These are phyloP conservation scores for Colletotrichum echinochloae DNA, from an alignment of 2,329 filamentous ascomycete genomes.

Conservation along the genomic window DNA sequence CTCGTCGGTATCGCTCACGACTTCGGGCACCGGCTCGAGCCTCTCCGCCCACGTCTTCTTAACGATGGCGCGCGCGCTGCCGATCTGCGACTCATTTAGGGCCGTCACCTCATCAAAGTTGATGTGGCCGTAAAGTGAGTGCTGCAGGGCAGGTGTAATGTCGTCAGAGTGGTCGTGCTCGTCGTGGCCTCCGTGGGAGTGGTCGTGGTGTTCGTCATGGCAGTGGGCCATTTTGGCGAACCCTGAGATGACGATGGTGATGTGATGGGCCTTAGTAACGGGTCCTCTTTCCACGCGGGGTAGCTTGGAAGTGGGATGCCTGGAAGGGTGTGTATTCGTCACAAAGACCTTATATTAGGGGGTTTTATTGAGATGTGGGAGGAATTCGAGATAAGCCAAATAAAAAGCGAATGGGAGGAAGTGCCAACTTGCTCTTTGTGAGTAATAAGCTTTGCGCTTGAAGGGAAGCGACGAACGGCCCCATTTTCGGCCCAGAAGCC, in stretches of 20 bases:
- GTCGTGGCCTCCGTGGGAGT: constrained; percentile 65
- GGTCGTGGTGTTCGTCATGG: constrained; percentile 63
- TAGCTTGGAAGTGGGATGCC: neutral
- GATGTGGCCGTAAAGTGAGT: constrained; percentile 91
- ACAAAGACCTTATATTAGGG: too few species aligned
- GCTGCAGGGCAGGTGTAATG: constrained; percentile 89
- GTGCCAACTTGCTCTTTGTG: neutral
- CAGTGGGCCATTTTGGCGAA: constrained; percentile 57
- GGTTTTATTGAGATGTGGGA: neutral
- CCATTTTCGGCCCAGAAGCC: constrained; percentile 16
- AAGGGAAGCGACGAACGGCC: constrained; percentile 17
- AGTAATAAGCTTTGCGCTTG: neutral
- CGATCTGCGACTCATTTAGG: constrained; percentile 80
- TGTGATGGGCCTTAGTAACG: neutral
- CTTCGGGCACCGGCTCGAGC: constrained; percentile 76
- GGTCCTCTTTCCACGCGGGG: neutral
- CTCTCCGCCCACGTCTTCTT: constrained; percentile 94
- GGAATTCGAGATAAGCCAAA: neutral
- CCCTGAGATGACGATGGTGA: neutral
- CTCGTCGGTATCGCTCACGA: constrained; percentile 89
- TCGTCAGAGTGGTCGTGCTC: constrained; percentile 92
- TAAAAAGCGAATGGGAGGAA: constrained; percentile 1
- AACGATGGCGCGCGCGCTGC: constrained; percentile 79
- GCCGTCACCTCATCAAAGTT: constrained; percentile 87
- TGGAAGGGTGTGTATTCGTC: too few species aligned